Base-by-base conservation (phyloP, 176 grass and related monocot species). In the Phoenix dactylifera region DNA sequence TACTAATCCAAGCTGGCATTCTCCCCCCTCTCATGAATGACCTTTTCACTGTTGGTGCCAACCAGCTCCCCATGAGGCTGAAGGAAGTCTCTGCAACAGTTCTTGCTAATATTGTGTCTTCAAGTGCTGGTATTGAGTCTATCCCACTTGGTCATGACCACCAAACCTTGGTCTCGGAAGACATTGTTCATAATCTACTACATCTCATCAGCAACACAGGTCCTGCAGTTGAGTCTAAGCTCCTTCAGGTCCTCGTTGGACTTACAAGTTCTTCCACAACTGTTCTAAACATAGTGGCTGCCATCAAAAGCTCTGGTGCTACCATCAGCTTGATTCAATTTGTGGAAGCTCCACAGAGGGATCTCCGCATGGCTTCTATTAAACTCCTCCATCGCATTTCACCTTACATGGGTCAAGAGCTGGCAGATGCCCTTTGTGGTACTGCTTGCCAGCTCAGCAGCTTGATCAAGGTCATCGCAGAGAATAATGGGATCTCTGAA, bases 151-250 rank as follows among this genome's bases (percentile, higher is more conserved):
- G 83, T 82, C 68, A 77, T 49, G 83, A 72, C 59, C 56, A 53
- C 35, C 83, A 84, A 74, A 96, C 83, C 16, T 73, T 96, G 52
- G 83, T 96, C 55, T 96, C 92, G 24, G 92, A 96, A 73, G 86
- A 96, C 55, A 90, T 96, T 76, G 76, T 96, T 57, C 92, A 96
- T 71, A 96, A 90, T 82, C 77, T 96, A 50, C 84, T 96, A 64
- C 86, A 96, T 96, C 75, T 96, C 67, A 96, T 96, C 65, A 96
- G 92, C 49, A 96, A 96, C 73, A 96, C 92, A 15, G 92, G 91
- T 58, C 86, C 92, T 69, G 86, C 92, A 82, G 90, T 90, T 39
- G 92, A 96, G 83, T 90, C 86, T 78, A 88, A 96, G 80, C 85
- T 96, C 72, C 92, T 96, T 54, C 92, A 96, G 68, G 83, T 96